A percentile compares a stretch with the other conserved stretches of the same genome.
Evolutionary conservation across 2,329 filamentous ascomycete genomes (phyloP).

Genomic region (Neophaeococcomyces aloes): DNA sequence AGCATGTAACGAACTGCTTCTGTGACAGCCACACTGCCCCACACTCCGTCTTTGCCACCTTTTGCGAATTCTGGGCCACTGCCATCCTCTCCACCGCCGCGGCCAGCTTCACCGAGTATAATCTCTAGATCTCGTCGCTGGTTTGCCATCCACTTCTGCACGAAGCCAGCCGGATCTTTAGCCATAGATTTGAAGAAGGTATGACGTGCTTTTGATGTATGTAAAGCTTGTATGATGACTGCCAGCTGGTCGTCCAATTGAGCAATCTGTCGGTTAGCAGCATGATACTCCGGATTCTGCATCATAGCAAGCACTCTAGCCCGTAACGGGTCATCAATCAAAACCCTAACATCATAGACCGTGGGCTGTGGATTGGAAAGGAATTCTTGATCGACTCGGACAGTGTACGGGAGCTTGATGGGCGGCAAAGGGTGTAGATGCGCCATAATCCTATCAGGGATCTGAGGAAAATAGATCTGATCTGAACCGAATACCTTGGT

Average conservation of each 20-base stretch:
- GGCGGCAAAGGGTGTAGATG: conserved; percentile 74
- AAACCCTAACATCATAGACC: conserved; percentile 79
- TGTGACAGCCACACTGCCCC: conserved; percentile 51
- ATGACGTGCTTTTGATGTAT: conserved; percentile 80
- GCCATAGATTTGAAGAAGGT: conserved; percentile 71
- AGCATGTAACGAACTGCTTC: conserved; percentile 54
- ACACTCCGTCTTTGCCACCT: conserved; percentile 49
- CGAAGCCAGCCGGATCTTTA: conserved; percentile 72
- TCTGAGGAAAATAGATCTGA: conserved; percentile 71
- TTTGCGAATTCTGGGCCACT: conserved; percentile 36
- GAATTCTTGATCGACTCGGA: conserved; percentile 79
- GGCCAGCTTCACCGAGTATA: conserved; percentile 68
- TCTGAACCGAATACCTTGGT: conserved; percentile 62
- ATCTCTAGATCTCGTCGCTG: conserved; percentile 86
- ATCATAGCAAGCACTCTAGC: conserved; percentile 55
- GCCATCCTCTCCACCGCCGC: conserved; percentile 47
- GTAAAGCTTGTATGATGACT: conserved; percentile 68
- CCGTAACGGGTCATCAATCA: conserved; percentile 71
- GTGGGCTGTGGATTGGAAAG: conserved; percentile 63
- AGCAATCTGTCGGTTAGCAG: conserved; percentile 65
- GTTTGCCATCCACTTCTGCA: conserved; percentile 77
- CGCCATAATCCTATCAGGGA: conserved; percentile 66
- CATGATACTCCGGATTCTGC: conserved; percentile 58
- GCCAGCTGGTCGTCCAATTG: conserved; percentile 76
- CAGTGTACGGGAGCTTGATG: conserved; percentile 78